Evolutionary conservation across 257 asterid genomes (phyloP), one percentile per base, ranked within the genome.

Genomic region (Petrea volubilis): DNA sequence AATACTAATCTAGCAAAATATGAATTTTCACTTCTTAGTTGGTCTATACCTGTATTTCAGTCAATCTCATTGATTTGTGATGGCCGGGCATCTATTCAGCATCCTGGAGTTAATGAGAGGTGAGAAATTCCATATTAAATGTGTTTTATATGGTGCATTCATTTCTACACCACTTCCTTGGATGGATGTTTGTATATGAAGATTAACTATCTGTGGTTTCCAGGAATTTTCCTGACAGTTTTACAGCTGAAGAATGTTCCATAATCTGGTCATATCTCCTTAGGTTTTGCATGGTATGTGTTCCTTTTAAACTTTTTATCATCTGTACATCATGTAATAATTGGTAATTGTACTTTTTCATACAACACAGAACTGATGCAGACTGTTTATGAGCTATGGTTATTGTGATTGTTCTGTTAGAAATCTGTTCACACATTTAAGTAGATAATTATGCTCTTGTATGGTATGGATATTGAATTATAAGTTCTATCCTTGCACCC

Each of bases 31-130:
- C 68, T 63, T 31, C 77, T 87, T 76, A 72, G 87, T 78, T 95
- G 95, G 95, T 90, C 82, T 73, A 67, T 80, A 65, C 98, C 95
- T 59, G 84, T 82, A 60, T 83, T 85, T 64, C 87, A 82, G 82
- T 87, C 88, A 20, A 73, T 95, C 75, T 70, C 90, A 70, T 80
- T 92, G 73, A 80, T 86, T 49, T 67, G 79, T 77, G 93, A 85
- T 64, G 78, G 82, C 44, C 80, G 77, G 50, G 67, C 79, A 74
- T 79, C 84, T 68, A 46, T 72, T 21, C 83, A 79, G 67, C 80
- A 68, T 76, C 77, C 84, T 72, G 87, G 77, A 73, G 71, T 24
- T 60, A 74, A 43, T 65, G 91, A 81, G 70, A 84, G 97, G 99
- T 94, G 60, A 70, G 83, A 62, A 63, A 56, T 18, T 70, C 15